Conservation (phyloP, 225 moss, liverwort and hornwort species). For the Takakia lepidozioides region DNA sequence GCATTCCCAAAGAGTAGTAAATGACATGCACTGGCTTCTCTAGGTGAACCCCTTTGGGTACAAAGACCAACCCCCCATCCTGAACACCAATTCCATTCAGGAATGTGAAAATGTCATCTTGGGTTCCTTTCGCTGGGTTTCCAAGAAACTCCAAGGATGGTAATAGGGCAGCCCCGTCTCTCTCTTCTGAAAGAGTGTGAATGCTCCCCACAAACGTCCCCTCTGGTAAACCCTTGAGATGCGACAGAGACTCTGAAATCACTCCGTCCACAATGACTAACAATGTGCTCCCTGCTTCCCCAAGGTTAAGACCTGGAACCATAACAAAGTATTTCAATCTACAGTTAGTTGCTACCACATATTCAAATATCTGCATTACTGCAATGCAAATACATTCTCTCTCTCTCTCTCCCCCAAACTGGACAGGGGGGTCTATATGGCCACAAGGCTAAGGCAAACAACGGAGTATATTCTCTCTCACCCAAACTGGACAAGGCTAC, state of each 20-base stretch:
- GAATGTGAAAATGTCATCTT: conserved; percentile 76
- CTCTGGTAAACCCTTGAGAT: conserved; percentile 46
- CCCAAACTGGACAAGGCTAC: no score
- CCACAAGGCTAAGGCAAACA: no score
- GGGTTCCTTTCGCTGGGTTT: conserved; percentile 39
- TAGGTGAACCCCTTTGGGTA: conserved; percentile 46
- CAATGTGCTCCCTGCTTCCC: conserved; percentile 35
- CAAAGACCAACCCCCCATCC: conserved; percentile 65
- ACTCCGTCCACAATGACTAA: conserved; percentile 71
- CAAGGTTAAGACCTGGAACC: conserved; percentile 24
- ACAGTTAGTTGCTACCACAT: no score
- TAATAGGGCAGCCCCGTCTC: conserved; percentile 31
- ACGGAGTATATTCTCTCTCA: no score
- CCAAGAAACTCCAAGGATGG: conserved; percentile 41
- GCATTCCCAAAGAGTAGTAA: conserved; percentile 66
- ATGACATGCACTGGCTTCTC: conserved; percentile 59
- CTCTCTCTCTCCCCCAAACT: no score
- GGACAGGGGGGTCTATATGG: no score
- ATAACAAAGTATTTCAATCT: no score
- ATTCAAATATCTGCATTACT: no score
- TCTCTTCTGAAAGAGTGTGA: conserved; percentile 51
- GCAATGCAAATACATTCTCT: no score
- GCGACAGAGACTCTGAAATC: conserved; percentile 56
- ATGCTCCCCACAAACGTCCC: conserved; percentile 69
- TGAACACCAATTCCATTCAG: conserved; percentile 78